Conservation (phyloP, 2,329 filamentous ascomycete species). For the Penicillium occitanis region DNA sequence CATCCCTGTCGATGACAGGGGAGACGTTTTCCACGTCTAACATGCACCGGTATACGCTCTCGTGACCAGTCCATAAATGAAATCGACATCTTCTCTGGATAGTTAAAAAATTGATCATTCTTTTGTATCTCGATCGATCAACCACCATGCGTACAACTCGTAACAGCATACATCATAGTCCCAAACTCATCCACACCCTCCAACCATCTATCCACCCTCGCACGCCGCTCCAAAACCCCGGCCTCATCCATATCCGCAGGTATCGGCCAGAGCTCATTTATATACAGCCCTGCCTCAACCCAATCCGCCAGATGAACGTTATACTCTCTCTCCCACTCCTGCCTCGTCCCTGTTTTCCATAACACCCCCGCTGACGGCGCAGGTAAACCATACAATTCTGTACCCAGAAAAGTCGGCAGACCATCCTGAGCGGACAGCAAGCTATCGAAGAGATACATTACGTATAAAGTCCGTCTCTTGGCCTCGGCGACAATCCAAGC, state of each 20-base stretch:
- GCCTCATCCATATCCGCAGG: slow-evolving; percentile 33
- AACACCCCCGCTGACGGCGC: slow-evolving; percentile 45
- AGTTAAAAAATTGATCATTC: too few relatives aligned
- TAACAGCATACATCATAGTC: slow-evolving; percentile 52
- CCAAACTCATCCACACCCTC: slow-evolving; percentile 55
- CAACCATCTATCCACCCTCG: slow-evolving; percentile 52
- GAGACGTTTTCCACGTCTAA: too few relatives aligned
- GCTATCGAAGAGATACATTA: slow-evolving; percentile 57
- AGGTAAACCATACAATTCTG: slow-evolving; percentile 49
- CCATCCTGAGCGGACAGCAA: slow-evolving; percentile 47
- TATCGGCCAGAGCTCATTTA: slow-evolving; percentile 55
- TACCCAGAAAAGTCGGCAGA: slow-evolving; percentile 51
- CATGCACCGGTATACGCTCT: too few relatives aligned
- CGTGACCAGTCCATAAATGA: too few relatives aligned
- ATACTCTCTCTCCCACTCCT: slow-evolving; percentile 48
- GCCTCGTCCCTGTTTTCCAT: slow-evolving; percentile 44
- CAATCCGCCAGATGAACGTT: slow-evolving; percentile 46
- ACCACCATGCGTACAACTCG: slow-evolving; percentile 32
- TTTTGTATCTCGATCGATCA: slow-evolving; percentile 16
- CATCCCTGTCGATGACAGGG: not conserved
- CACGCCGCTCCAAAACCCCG: slow-evolving; percentile 26
- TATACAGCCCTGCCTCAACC: slow-evolving; percentile 43
- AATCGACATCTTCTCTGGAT: too few relatives aligned
- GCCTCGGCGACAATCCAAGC: slow-evolving; percentile 56
- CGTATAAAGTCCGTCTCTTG: slow-evolving; percentile 53